Base-by-base conservation (phyloP, 768 basidiomycete species). In the Termitomyces sp. region DNA sequence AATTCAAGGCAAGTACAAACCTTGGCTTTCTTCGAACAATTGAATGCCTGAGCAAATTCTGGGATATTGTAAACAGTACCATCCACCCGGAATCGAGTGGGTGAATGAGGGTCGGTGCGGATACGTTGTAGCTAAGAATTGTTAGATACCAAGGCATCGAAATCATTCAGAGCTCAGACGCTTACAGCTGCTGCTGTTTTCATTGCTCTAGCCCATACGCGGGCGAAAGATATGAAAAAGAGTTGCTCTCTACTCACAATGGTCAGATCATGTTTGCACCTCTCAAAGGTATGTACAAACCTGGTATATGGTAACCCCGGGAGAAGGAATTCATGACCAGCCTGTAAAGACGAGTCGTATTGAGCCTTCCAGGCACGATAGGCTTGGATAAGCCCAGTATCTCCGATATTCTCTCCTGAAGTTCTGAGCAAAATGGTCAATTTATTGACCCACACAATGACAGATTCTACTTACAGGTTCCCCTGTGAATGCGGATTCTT, bases 351-450 rank as follows among this genome's bases (percentile, higher is more conserved):
- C n/a, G 77, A 73, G 52, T 83, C 72, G 68, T 80, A 89, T 61
- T 93, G 90, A 15, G 80, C 80, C 71, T 92, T 87, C 97, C 97
- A 99, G 17, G 97, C 97, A 11, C 90, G 83, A 72, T 86, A 96
- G 0, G 95, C 87, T 72, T 94, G 92, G 48, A 94, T 86, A 20
- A 94, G 74, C 11, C 92, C 92, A 0, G 83, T 83, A 69, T 96
- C 94, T 7, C 92, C 94, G 60, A 95, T 93, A 69, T 94, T 94
- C 73, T 96, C 94, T 6, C 93, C 93, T 11, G 91, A 91, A 1
- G 94, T 97, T 56, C 92, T 92, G 57, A 60, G 1, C 20, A 14
- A 34, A 47, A 9, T n/a, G 1, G 34, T 74, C 38, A 70, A 60
- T 40, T 29, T 34, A 36, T 7, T n/a, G 31, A 36, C 15, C 9